phyloP scores from a whole-genome alignment of 208 protist genomes.

The Porcisia hertigi region DNA sequence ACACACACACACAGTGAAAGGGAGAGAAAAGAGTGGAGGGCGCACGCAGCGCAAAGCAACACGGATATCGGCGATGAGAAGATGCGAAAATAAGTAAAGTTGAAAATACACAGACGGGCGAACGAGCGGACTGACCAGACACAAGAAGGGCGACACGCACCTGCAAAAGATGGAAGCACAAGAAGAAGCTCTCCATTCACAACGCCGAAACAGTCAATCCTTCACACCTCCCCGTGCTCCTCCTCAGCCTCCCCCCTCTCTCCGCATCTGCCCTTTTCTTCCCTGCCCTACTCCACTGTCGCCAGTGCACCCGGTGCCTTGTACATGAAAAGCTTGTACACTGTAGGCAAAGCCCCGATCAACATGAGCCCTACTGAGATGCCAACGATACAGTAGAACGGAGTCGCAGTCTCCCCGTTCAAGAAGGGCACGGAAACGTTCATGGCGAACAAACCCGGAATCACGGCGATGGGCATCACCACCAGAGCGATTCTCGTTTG shows the following conservation, averaged over 20 bases:
- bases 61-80: too few relatives aligned
- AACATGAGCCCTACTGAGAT: constrained; percentile 53
- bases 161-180: too few relatives aligned
- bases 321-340: constrained; percentile 58
- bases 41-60: too few relatives aligned
- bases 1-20: not conserved
- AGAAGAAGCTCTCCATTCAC: too few relatives aligned
- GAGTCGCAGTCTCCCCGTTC: constrained; percentile 29
- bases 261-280: not conserved
- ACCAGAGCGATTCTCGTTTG: constrained; percentile 75
- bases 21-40: constrained; percentile 4
- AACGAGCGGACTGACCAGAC: too few relatives aligned
- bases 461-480: constrained; percentile 74
- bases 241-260: not conserved
- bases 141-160: too few relatives aligned
- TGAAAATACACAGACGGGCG: too few relatives aligned
- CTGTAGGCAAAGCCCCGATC: constrained; percentile 38
- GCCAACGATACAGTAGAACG: constrained; percentile 52
- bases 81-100: too few relatives aligned
- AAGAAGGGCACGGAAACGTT: constrained; percentile 75
- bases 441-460: constrained; percentile 72
- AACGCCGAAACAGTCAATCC: not conserved
- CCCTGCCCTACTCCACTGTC: constrained; percentile 31
- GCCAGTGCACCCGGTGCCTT: constrained; percentile 64
- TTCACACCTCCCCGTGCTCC: not conserved